Evolutionary conservation across 1,139 yeast species (phyloP).

Genomic region (Pichia sp.): DNA sequence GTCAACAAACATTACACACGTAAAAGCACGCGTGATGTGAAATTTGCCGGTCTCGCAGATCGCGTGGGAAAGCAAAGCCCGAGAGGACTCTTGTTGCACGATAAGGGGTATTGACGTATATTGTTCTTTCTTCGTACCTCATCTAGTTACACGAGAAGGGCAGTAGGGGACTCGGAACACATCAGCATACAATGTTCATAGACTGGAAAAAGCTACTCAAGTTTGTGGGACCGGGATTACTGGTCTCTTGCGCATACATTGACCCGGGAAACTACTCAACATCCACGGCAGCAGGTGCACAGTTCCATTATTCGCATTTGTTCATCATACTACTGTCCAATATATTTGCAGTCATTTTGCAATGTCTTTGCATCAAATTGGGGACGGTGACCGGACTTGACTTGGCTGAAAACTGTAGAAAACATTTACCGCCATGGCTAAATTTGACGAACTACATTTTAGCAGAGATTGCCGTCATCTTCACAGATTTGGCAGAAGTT

Average conservation of each 20-base stretch:
- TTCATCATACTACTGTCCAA: conserved; percentile 61
- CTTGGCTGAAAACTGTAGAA: conserved; percentile 68
- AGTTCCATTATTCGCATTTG: conserved; percentile 56
- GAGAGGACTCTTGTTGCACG: no score
- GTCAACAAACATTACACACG: no score
- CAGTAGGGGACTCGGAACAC: no score
- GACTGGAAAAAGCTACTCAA: conserved; percentile 39
- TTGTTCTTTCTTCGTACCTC: no score
- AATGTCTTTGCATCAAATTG: conserved; percentile 62
- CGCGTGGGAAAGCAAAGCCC: no score
- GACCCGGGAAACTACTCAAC: conserved; percentile 82
- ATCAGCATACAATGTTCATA: no score
- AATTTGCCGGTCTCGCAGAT: no score
- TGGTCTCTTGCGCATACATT: conserved; percentile 73
- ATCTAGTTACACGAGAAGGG: no score
- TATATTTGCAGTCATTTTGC: conserved; percentile 64
- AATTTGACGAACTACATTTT: conserved; percentile 53
- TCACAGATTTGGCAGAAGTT: conserved; percentile 78
- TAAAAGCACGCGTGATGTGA: no score
- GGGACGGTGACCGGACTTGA: conserved; percentile 78
- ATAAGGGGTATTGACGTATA: no score
- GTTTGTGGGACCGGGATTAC: conserved; percentile 74
- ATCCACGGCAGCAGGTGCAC: conserved; percentile 73
- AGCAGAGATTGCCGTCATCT: conserved; percentile 71
- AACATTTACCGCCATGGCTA: conserved; percentile 50